These are phyloP conservation scores for Telfairia occidentalis DNA, from an alignment of 331 rosid genomes.

Conservation along the genomic window DNA sequence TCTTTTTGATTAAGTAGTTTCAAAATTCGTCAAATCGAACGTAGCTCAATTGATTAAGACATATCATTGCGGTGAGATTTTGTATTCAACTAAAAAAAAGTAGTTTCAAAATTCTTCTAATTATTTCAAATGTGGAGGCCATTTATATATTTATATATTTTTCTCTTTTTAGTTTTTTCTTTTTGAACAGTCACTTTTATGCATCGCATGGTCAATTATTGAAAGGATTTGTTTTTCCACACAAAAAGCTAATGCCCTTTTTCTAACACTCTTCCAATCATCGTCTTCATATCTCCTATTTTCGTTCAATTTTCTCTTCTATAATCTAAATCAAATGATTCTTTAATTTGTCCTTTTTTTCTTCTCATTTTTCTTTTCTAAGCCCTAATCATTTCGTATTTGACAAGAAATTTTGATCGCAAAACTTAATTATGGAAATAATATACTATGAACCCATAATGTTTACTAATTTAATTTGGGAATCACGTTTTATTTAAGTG, in stretches of 20 bases:
- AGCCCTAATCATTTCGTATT: not conserved
- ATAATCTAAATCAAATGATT: not conserved
- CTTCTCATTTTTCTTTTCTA: not conserved
- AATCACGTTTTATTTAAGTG: not conserved
- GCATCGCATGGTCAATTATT: too few species aligned
- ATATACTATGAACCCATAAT: not conserved
- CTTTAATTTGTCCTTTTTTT: not conserved
- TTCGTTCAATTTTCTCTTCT: not conserved
- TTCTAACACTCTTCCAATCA: not conserved
- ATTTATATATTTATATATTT: too few species aligned
- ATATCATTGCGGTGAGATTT: too few species aligned
- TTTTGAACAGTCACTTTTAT: too few species aligned
- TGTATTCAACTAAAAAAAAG: too few species aligned
- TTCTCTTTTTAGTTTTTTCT: too few species aligned
- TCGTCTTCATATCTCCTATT: not conserved
- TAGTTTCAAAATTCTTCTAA: too few species aligned
- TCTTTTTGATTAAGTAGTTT: too few species aligned
- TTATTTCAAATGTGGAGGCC: not conserved
- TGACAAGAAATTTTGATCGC: not conserved
- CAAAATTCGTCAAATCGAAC: too few species aligned
- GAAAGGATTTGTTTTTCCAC: not conserved
- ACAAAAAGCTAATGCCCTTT: not conserved
- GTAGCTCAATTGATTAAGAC: too few species aligned
- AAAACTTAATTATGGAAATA: not conserved
- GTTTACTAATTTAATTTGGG: not conserved